Evolutionary conservation across 2,329 filamentous ascomycete genomes (phyloP).

Genomic region (Sporothrix mexicana): DNA sequence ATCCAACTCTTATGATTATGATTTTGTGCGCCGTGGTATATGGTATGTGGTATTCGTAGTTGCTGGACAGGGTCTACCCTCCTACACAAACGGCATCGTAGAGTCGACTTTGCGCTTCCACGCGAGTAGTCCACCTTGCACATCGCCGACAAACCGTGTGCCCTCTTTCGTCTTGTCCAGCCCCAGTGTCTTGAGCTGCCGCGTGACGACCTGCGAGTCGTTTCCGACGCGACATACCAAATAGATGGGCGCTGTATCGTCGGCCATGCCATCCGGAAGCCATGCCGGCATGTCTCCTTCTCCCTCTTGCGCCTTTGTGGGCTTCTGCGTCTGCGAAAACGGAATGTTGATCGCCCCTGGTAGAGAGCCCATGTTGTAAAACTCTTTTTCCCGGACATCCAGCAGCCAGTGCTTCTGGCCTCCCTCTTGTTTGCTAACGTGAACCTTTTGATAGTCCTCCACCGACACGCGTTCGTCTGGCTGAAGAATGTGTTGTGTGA

Average conservation of each 20-base stretch:
- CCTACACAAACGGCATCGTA: constrained; percentile 60
- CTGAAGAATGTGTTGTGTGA: constrained; percentile 48
- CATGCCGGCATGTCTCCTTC: constrained; percentile 37
- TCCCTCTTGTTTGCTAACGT: constrained; percentile 31
- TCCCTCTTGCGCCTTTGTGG: background rate
- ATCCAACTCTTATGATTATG: constrained; percentile 17
- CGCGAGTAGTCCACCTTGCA: constrained; percentile 71
- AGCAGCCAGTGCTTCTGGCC: constrained; percentile 63
- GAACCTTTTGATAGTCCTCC: constrained; percentile 52
- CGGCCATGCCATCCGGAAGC: constrained; percentile 48
- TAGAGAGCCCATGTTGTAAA: constrained; percentile 81
- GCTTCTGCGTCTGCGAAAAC: constrained; percentile 56
- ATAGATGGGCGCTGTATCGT: constrained; percentile 63
- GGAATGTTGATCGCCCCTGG: constrained; percentile 77
- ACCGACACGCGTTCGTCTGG: constrained; percentile 72
- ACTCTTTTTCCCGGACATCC: constrained; percentile 83
- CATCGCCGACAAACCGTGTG: constrained; percentile 69
- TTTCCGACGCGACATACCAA: constrained; percentile 77
- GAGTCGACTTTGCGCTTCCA: constrained; percentile 74
- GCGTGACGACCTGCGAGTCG: constrained; percentile 74
- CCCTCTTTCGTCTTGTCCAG: constrained; percentile 53
- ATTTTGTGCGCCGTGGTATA: background rate
- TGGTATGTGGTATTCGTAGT: background rate
- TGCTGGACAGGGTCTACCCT: no score
- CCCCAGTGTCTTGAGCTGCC: constrained; percentile 67